A percentile compares a stretch with the other conserved stretches of the same genome.
Conservation (phyloP, 257 asterid species). For the Petunia secreta region DNA sequence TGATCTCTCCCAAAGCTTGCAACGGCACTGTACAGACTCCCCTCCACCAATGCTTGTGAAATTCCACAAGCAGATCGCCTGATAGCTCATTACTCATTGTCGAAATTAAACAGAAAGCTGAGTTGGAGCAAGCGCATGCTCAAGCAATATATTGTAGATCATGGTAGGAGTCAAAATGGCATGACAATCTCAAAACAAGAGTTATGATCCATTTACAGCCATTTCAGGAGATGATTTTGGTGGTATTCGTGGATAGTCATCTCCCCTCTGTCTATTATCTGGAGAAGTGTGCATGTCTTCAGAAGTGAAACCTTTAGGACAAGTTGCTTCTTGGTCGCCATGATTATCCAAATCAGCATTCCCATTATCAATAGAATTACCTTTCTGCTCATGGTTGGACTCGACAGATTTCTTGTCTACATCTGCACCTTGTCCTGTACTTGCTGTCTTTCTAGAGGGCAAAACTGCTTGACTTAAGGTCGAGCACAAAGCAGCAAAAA, state of each 20-base stretch:
- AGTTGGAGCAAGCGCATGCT: slow-evolving; percentile 24
- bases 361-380: slow-evolving; percentile 37
- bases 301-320: slow-evolving; percentile 41
- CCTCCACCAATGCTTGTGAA: slow-evolving; percentile 49
- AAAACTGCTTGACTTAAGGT: slow-evolving; percentile 59
- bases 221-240: slow-evolving; percentile 78
- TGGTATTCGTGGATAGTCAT: slow-evolving; percentile 54
- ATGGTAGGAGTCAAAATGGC: background rate
- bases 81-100: slow-evolving; percentile 24
- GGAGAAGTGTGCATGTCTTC: slow-evolving; percentile 49
- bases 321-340: slow-evolving; percentile 42
- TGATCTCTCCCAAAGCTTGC: slow-evolving; percentile 43
- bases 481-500: slow-evolving; percentile 77
- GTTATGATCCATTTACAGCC: slow-evolving; percentile 87
- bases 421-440: slow-evolving; percentile 38
- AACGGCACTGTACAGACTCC: slow-evolving; percentile 82
- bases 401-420: slow-evolving; percentile 35
- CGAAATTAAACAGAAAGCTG: slow-evolving; percentile 24
- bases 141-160: slow-evolving; percentile 11
- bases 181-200: background rate
- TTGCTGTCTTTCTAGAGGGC: slow-evolving; percentile 57
- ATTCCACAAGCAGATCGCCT: slow-evolving; percentile 24
- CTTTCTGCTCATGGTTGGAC: slow-evolving; percentile 45
- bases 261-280: slow-evolving; percentile 53
- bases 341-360: slow-evolving; percentile 40